Evolutionary conservation across 306 rosid species (phyloP), one percentile per base, ranked within the genome.

Genomic region (Amphicarpaea edgeworthii): DNA sequence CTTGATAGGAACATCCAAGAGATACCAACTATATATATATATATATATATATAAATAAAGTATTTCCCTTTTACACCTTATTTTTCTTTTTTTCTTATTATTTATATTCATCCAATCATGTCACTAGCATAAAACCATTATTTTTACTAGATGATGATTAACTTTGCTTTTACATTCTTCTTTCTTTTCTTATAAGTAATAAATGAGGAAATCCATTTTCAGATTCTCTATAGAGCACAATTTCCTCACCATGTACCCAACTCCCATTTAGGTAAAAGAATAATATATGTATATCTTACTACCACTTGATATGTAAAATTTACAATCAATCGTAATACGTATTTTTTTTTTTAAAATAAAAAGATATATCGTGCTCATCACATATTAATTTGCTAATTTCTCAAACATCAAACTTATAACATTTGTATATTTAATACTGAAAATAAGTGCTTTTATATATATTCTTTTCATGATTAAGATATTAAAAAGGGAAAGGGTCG

Each of bases 401-500:
- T 19, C 15, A 4, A 53, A 8, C 30, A 53, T 19, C 7, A 3
- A 51, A n/a, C 7, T 53, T 53, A 1, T 3, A 55, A 11, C 15
- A 55, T 3, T 20, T 23, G 19, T 15, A 30, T 30, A 12, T 30
- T 59, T 24, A 30, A 28, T 43, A 7, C 20, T 40, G 30, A 74
- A 45, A 30, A 53, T 49, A 68, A 43, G 32, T 4, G 28, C 41
- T 21, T 64, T 26, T 63, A 17, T 58, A 2, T 63, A 17, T 58
- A 2, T 6, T 61, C 14, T n/a, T 61, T n/a, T 54, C 64, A 75
- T 51, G 81, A 73, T 85, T 61, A 49, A 32, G 73, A 60, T 64
- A 75, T 54, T 53, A 70, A 79, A 78, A 78, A 59, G 61, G 81
- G 68, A 75, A 71, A 53, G 71, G 59, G 76, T 67, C 60, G 28